phyloP scores from a whole-genome alignment of 495 filamentous ascomycete species.

The Penicillium daleae region DNA sequence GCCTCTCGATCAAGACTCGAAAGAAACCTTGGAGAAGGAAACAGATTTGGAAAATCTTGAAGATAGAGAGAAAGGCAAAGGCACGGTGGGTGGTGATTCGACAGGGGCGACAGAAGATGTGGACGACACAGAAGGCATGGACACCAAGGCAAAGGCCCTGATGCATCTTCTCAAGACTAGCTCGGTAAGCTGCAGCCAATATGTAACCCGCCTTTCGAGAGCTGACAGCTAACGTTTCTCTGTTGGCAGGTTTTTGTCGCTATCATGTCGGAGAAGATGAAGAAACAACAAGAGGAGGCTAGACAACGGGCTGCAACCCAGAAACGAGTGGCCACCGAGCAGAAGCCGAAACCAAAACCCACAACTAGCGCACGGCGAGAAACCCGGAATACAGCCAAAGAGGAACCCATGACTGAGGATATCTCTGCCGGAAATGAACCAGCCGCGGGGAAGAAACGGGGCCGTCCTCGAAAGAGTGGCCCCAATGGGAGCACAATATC shows the following conservation, averaged over 20 bases:
- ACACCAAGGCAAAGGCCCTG: constrained; percentile 45
- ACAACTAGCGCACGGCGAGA: constrained; percentile 23
- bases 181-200: constrained; percentile 45
- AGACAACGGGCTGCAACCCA: constrained; percentile 50
- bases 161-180: constrained; percentile 53
- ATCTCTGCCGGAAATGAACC: constrained; percentile 23
- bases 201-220: neutral
- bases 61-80: constrained; percentile 2
- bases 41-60: constrained; percentile 4
- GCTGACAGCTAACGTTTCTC: neutral
- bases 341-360: constrained; percentile 22
- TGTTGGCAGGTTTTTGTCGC: constrained; percentile 46
- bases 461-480: constrained; percentile 38
- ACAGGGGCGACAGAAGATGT: neutral
- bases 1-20: constrained; percentile 25
- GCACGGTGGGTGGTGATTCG: constrained; percentile 14
- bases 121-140: constrained; percentile 45
- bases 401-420: constrained; percentile 35
- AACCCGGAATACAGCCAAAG: constrained; percentile 40
- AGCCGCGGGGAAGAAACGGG: constrained; percentile 21
- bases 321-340: constrained; percentile 25
- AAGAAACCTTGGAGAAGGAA: constrained; percentile 16
- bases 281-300: constrained; percentile 62
- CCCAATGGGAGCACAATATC: constrained; percentile 51
- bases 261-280: constrained; percentile 67